A percentile compares a stretch with the other conserved stretches of the same genome.
Conservation (phyloP, 306 rosid genomes). For the Coriaria nepalensis region DNA sequence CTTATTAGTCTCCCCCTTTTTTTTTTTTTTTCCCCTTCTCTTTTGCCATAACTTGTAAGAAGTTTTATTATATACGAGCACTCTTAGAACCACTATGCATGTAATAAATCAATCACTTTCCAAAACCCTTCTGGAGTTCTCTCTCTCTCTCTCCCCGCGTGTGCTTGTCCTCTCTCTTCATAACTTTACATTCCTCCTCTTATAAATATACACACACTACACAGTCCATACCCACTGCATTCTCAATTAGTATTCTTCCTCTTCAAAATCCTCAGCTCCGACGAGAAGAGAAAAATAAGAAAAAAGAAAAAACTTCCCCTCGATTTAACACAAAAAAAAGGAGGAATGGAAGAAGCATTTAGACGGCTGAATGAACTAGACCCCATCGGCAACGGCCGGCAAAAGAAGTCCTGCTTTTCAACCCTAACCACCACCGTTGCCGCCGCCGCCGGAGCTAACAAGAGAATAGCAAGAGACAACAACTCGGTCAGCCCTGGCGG, state of each 20-base stretch:
- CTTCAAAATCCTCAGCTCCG: too few species aligned
- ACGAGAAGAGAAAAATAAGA: too few species aligned
- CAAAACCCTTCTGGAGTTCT: conserved; percentile 3
- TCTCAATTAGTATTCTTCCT: not conserved
- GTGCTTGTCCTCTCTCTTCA: not conserved
- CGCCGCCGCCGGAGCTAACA: conserved; percentile 12
- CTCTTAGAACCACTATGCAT: conserved; percentile 5
- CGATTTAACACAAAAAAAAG: not conserved
- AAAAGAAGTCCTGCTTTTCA: conserved; percentile 8
- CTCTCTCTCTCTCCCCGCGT: not conserved
- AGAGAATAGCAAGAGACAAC: conserved; percentile 26
- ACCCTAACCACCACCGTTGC: not conserved
- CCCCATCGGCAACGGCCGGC: not conserved
- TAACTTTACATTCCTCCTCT: not conserved
- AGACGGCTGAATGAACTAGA: conserved; percentile 33
- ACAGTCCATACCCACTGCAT: not conserved
- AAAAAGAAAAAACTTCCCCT: not conserved
- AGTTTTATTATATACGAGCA: too few species aligned
- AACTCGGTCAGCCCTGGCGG: too few species aligned
- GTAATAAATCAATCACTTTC: conserved; percentile 30
- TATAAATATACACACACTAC: conserved; percentile 18
- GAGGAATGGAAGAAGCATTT: conserved; percentile 52
- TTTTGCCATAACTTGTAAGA: too few species aligned
- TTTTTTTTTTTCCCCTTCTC: too few species aligned
- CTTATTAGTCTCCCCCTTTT: too few species aligned